A percentile compares a stretch with the other conserved stretches of the same genome.
Evolutionary conservation across 805 yeast species (phyloP).

Genomic region (Lachancea meyersii): DNA sequence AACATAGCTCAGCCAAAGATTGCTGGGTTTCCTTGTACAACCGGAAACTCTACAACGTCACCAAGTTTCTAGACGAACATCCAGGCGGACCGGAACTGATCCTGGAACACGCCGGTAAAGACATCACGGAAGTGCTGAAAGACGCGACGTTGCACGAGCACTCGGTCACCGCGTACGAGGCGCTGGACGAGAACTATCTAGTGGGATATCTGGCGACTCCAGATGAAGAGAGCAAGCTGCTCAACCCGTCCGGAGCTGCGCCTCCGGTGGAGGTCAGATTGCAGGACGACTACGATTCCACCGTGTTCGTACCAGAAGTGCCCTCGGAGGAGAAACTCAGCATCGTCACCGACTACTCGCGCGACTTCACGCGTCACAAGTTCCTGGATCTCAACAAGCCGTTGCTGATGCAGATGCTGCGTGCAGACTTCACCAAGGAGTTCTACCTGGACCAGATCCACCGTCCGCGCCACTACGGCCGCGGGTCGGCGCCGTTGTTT

Average conservation of each 20-base stretch:
- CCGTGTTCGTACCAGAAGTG: constrained; percentile 49
- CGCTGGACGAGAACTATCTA: constrained; percentile 72
- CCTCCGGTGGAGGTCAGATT: constrained; percentile 51
- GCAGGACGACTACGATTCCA: constrained; percentile 42
- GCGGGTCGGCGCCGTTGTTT: constrained; percentile 92
- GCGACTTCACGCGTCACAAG: constrained; percentile 69
- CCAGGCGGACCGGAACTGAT: constrained; percentile 74
- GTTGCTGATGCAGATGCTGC: constrained; percentile 69
- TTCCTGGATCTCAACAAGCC: constrained; percentile 85
- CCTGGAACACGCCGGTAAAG: constrained; percentile 69
- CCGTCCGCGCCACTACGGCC: constrained; percentile 96
- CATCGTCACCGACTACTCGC: constrained; percentile 69
- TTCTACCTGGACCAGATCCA: constrained; percentile 95
- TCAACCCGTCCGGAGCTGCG: constrained; percentile 46
- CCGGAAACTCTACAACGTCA: constrained; percentile 80
- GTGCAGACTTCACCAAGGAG: constrained; percentile 71
- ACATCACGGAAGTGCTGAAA: constrained; percentile 58
- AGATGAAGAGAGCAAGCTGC: constrained; percentile 66
- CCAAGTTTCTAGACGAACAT: constrained; percentile 43
- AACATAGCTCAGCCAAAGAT: constrained; percentile 47
- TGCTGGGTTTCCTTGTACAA: constrained; percentile 79
- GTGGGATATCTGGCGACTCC: constrained; percentile 80
- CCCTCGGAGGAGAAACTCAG: constrained; percentile 70
- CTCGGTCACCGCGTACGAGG: constrained; percentile 78
- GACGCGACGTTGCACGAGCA: constrained; percentile 60